phyloP scores from a whole-genome alignment of 1,139 yeast genomes.

The Saccharomyces hybrid region DNA sequence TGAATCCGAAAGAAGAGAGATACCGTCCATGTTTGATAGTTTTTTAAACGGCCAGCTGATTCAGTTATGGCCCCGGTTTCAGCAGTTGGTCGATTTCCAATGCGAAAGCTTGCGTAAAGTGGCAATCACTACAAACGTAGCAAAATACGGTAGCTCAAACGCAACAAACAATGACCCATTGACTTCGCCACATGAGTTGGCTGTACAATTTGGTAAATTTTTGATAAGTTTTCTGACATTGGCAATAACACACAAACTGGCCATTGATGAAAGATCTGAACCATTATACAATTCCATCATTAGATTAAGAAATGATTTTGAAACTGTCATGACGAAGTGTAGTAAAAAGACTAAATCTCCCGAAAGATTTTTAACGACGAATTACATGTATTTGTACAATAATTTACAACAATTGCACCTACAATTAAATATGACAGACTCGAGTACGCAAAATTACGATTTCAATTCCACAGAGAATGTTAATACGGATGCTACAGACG shows the following conservation, averaged over 20 bases:
- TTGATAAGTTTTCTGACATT: constrained; percentile 66
- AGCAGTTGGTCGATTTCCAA: constrained; percentile 64
- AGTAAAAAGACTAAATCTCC: constrained; percentile 47
- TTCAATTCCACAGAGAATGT: background rate
- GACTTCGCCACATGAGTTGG: constrained; percentile 54
- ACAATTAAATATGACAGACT: background rate
- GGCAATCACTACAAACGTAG: constrained; percentile 28
- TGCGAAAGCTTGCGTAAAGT: constrained; percentile 56
- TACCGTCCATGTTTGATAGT: constrained; percentile 62
- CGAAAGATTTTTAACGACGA: constrained; percentile 69
- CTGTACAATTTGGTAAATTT: constrained; percentile 74
- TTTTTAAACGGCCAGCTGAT: constrained; percentile 63
- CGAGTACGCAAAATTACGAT: background rate
- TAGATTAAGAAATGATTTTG: constrained; percentile 72
- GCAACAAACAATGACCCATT: constrained; percentile 19
- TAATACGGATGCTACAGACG: background rate
- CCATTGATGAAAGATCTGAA: constrained; percentile 41
- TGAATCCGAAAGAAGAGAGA: constrained; percentile 52
- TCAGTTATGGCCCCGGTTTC: constrained; percentile 79
- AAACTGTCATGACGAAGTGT: constrained; percentile 64
- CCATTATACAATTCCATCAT: constrained; percentile 65
- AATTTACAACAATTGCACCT: constrained; percentile 21
- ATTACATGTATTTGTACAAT: constrained; percentile 41
- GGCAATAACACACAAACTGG: constrained; percentile 33
- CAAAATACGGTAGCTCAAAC: constrained; percentile 16